These are phyloP conservation scores for Mycena belliarum DNA, from an alignment of 768 basidiomycete species.

Conservation along the genomic window DNA sequence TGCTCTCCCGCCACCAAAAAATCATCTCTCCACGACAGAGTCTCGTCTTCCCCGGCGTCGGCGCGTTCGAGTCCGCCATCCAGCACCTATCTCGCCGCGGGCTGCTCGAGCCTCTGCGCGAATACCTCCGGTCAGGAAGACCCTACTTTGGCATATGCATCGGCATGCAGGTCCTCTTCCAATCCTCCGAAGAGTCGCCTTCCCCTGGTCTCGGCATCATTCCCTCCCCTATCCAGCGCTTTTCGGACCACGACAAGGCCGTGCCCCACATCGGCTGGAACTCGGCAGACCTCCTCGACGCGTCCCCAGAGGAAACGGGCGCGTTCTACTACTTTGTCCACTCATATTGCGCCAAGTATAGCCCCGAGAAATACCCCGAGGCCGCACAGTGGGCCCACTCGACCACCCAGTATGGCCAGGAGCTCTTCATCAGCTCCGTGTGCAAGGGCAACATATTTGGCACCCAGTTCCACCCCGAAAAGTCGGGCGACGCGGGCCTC, in stretches of 20 bases:
- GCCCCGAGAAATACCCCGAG: conserved; percentile 51
- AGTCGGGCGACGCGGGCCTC: conserved; percentile 88
- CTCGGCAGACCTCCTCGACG: conserved; percentile 58
- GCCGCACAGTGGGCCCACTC: conserved; percentile 79
- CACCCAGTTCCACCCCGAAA: conserved; percentile 98
- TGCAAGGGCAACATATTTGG: conserved; percentile 85
- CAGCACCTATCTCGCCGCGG: conserved; percentile 70
- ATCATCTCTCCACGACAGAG: conserved; percentile 48
- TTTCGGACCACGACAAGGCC: conserved; percentile 71
- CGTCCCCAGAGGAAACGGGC: conserved; percentile 37
- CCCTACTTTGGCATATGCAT: conserved; percentile 99
- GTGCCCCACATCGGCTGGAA: conserved; percentile 99
- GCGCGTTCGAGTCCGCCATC: conserved; percentile 88
- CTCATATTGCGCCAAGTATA: conserved; percentile 85
- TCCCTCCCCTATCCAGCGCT: conserved; percentile 76
- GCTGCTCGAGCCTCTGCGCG: conserved; percentile 74
- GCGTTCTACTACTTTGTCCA: conserved; percentile 96
- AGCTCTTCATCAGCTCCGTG: conserved; percentile 86
- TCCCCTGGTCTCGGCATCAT: conserved; percentile 81
- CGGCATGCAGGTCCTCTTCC: conserved; percentile 95
- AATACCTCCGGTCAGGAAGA: conserved; percentile 82
- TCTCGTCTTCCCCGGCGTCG: conserved; percentile 96
- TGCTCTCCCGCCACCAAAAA: conserved; percentile 8
- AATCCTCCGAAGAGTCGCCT: conserved; percentile 79
- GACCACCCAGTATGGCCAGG: conserved; percentile 91